Conservation (phyloP, 495 filamentous ascomycete species). For the Melanomma pulvis-pyrius region DNA sequence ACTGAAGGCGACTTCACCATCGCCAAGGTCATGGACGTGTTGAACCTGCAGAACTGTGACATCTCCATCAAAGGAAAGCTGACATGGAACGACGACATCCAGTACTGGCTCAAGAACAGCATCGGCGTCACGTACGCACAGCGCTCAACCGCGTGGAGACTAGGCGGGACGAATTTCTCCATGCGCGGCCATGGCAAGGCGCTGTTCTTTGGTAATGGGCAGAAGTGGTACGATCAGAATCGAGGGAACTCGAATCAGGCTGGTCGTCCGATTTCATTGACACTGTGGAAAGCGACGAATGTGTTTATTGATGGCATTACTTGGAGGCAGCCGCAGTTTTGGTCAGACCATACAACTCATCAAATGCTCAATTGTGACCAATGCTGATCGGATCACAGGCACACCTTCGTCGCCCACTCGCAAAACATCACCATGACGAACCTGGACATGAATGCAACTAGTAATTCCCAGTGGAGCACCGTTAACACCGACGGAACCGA, state of each 20-base stretch:
- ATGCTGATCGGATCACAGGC: constrained; percentile 1
- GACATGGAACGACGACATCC: constrained; percentile 28
- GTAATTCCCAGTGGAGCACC: constrained; percentile 25
- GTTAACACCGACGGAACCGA: constrained; percentile 41
- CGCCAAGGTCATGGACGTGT: constrained; percentile 33
- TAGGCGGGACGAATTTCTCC: constrained; percentile 25
- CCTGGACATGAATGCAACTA: constrained; percentile 31
- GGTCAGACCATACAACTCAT: neutral
- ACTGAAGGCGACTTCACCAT: constrained; percentile 30
- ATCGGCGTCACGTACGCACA: constrained; percentile 27
- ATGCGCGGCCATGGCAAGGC: constrained; percentile 28
- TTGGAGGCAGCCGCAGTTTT: constrained; percentile 33
- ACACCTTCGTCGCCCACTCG: constrained; percentile 32
- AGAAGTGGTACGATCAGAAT: constrained; percentile 37
- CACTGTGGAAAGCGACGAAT: constrained; percentile 29
- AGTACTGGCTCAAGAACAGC: constrained; percentile 31
- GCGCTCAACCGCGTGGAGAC: constrained; percentile 28
- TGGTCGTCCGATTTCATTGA: constrained; percentile 26
- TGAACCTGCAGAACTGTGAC: constrained; percentile 31
- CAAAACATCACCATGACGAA: constrained; percentile 36
- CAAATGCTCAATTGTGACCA: too few species aligned
- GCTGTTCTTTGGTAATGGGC: constrained; percentile 35
- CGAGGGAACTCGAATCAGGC: constrained; percentile 16
- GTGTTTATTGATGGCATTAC: constrained; percentile 32
- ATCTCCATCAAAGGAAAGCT: constrained; percentile 32